Evolutionary conservation across 2,329 filamentous ascomycete genomes (phyloP), one percentile per base, ranked within the genome.

Genomic region (Graphilbum ipis-grandicollis): DNA sequence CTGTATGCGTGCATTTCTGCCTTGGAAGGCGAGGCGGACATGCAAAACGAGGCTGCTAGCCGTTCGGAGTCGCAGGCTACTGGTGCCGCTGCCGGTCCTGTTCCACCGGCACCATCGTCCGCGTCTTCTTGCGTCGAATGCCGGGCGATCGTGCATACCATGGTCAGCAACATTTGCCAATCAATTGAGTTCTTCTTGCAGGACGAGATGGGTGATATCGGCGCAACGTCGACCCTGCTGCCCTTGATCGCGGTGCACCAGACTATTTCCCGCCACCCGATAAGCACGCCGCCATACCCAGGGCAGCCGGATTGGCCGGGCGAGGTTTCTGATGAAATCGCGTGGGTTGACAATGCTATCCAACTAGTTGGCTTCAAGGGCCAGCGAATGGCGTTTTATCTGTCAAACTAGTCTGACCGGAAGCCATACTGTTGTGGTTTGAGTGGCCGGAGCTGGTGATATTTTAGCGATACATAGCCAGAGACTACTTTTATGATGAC

Each of bases 121-220:
- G n/a, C n/a, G n/a, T n/a, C n/a, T n/a, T n/a, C n/a, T n/a, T n/a
- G n/a, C n/a, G 28, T 14, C 28, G 28, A 29, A 10, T 10, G 9
- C 28, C 9, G 9, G 8, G 28, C 28, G 9, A 29, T 36, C 3
- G 26, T 18, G 12, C 39, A 39, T 18, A 33, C 40, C 4, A 38
- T 35, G 31, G 33, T 38, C n/a, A 39, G 35, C 34, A 43, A 48
- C 34, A 41, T 49, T 19, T 47, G 44, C 40, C 47, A 47, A 38
- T 43, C 43, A 2, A 32, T 42, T 18, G 47, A 49, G 35, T 48
- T 43, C 37, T 49, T 46, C 31, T 9, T 48, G 25, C 33, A 33
- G 4, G 39, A 43, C 8, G 9, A 17, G 14, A 41, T 38, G 40
- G 41, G 46, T 23, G 41, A 43, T n/a, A 35, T 47, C 19, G 47